Evolutionary conservation across 1,284 basidiomycete species (phyloP), one percentile per base, ranked within the genome.

Genomic region (Ustilago crameri): DNA sequence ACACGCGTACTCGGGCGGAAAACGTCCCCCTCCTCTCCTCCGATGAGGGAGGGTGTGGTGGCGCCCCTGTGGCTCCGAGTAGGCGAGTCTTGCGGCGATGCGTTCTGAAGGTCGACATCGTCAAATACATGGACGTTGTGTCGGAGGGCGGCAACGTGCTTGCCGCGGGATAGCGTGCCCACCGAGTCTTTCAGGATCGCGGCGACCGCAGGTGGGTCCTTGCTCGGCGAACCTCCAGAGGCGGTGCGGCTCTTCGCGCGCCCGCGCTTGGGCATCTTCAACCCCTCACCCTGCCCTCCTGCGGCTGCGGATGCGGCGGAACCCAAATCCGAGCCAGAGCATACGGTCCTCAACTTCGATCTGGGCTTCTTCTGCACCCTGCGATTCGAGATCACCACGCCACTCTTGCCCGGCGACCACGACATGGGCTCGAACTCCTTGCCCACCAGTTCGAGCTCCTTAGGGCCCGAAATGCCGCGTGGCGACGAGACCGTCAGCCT

Each of bases 401-500:
- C 57, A 15, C n/a, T 37, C 32, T 64, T 55, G 40, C 51, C 32
- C 1, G 67, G 68, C 8, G 69, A 63, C 61, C 61, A 72, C 3
- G 62, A 66, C 7, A 43, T 50, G 9, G 73, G 73, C 27, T 75
- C 61, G 30, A 72, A 73, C n/a, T 75, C 73, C 9, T 46, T 27
- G 2, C 64, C 64, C 15, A 50, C 56, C 24, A 75, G 38, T 5
- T 51, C 59, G 23, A 75, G 42, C 15, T 69, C 69, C 27, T 75
- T 60, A 22, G 73, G 69, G 7, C 69, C 67, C 7, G 57, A 61
- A 35, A 75, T 66, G 23, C 73, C 73, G 30, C 66, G 57, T 9
- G 73, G 73, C 5, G 69, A 72, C 9, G 63, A 69, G 30, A 75
- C 44, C 24, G 62, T 73, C 26, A 75, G 60, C 8, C 61, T 52